These are phyloP conservation scores for Ceratobasidium sp. DNA, from an alignment of 1,284 basidiomycete species.

Conservation along the genomic window DNA sequence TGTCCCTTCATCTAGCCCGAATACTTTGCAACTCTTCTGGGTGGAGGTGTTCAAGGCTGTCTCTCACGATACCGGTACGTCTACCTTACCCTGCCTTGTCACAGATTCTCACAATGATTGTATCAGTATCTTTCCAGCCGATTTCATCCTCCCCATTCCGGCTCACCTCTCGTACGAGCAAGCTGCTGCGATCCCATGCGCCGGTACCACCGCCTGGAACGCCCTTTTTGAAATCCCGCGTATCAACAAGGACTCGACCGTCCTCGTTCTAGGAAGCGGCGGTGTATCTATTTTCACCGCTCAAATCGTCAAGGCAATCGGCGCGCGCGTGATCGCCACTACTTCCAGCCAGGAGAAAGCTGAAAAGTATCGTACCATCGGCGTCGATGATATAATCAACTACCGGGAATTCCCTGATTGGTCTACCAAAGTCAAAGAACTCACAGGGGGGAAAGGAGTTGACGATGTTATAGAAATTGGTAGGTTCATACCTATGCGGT, in stretches of 20 bases:
- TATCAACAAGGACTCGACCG: conserved; percentile 57
- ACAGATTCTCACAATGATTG: not conserved
- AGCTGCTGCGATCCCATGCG: conserved; percentile 51
- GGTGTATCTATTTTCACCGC: conserved; percentile 62
- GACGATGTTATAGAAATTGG: conserved; percentile 20
- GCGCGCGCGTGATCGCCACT: conserved; percentile 64
- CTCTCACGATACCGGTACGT: not conserved
- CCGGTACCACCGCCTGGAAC: conserved; percentile 61
- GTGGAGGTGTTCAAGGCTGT: not conserved
- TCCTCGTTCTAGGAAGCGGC: conserved; percentile 64
- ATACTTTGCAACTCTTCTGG: not conserved
- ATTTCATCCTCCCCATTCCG: conserved; percentile 3
- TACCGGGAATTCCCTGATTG: conserved; percentile 63
- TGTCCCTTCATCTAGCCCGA: not conserved
- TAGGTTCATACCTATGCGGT: not conserved
- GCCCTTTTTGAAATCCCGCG: conserved; percentile 54
- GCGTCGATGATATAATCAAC: conserved; percentile 62
- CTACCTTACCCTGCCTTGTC: not conserved
- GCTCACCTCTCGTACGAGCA: conserved; percentile 40
- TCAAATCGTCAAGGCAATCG: conserved; percentile 63
- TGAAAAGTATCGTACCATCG: conserved; percentile 55
- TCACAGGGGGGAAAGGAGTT: conserved; percentile 42
- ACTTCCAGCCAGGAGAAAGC: conserved; percentile 68
- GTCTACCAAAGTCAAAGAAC: conserved; percentile 59
- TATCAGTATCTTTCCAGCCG: conserved; percentile 41